Conservation (phyloP, 495 filamentous ascomycete species). For the Penicillium cinerascens region DNA sequence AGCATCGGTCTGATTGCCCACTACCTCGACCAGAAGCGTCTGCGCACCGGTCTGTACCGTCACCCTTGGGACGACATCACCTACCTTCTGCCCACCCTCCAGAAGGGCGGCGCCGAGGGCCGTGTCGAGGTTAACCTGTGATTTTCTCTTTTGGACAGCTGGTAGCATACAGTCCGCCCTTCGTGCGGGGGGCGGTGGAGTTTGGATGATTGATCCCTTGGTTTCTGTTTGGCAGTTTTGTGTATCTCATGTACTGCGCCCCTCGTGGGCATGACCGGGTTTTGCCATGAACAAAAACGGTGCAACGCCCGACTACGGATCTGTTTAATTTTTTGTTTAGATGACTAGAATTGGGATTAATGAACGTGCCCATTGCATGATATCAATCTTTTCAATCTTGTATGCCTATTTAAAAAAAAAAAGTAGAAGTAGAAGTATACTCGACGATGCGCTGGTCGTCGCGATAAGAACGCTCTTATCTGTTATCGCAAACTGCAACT, state of each 20-base stretch:
- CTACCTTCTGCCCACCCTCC: conserved; percentile 83
- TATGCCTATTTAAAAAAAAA: not conserved
- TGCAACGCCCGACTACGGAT: conserved; percentile 27
- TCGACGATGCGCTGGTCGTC: not conserved
- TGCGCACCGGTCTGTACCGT: conserved; percentile 96
- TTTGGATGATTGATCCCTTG: conserved; percentile 42
- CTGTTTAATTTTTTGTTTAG: conserved; percentile 34
- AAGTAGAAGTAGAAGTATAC: not conserved
- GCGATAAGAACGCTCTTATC: conserved; percentile 15
- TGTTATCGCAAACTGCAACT: conserved; percentile 10
- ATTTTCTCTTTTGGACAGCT: conserved; percentile 24
- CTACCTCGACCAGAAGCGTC: conserved; percentile 98
- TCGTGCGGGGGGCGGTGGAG: conserved; percentile 38
- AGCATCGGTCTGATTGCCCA: conserved; percentile 98
- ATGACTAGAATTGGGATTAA: conserved; percentile 33
- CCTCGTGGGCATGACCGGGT: conserved; percentile 32
- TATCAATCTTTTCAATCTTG: not conserved
- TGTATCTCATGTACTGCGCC: conserved; percentile 34
- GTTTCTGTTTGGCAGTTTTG: conserved; percentile 32
- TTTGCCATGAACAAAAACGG: conserved; percentile 19
- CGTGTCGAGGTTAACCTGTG: conserved; percentile 85
- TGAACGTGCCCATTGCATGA: conserved; percentile 33
- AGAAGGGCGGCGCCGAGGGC: conserved; percentile 73
- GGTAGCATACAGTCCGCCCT: conserved; percentile 36
- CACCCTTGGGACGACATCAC: conserved; percentile 99